Evolutionary conservation across 2,329 filamentous ascomycete species (phyloP).

Genomic region (Neopestalotiopsis sp.): DNA sequence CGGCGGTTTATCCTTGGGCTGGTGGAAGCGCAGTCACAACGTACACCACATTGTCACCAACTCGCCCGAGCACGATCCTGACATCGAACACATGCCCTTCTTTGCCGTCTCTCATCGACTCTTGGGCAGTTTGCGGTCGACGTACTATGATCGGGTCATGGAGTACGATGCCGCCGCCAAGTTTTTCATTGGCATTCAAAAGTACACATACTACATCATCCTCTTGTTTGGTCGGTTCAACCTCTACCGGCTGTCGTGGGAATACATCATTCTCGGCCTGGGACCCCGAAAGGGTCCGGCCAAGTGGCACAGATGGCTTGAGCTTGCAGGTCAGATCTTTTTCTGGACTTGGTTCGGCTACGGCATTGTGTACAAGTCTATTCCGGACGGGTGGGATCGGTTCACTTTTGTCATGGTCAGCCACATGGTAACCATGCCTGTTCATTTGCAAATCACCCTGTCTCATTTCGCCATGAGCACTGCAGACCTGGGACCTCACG

Average conservation of each 20-base stretch:
- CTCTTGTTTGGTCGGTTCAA: slow-evolving; percentile 86
- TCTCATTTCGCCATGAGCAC: slow-evolving; percentile 96
- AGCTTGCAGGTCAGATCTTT: slow-evolving; percentile 74
- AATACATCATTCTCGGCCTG: slow-evolving; percentile 72
- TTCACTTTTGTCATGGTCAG: slow-evolving; percentile 79
- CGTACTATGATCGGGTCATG: slow-evolving; percentile 85
- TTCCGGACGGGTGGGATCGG: slow-evolving; percentile 72
- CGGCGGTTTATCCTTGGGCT: slow-evolving; percentile 87
- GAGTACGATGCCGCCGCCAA: slow-evolving; percentile 76
- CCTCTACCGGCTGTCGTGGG: slow-evolving; percentile 81
- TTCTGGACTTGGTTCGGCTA: slow-evolving; percentile 93
- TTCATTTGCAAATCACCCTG: slow-evolving; percentile 89
- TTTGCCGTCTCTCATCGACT: slow-evolving; percentile 87
- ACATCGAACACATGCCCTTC: slow-evolving; percentile 90
- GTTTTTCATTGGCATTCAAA: slow-evolving; percentile 73
- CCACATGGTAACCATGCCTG: slow-evolving; percentile 78
- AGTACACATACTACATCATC: slow-evolving; percentile 83
- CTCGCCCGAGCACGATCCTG: slow-evolving; percentile 91
- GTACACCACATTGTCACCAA: slow-evolving; percentile 98
- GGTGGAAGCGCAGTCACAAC: slow-evolving; percentile 98
- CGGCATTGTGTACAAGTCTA: slow-evolving; percentile 72
- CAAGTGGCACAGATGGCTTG: slow-evolving; percentile 84
- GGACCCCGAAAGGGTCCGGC: slow-evolving; percentile 77
- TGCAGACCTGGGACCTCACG: slow-evolving; percentile 78
- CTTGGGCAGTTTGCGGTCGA: slow-evolving; percentile 73